Evolutionary conservation across 2,329 filamentous ascomycete genomes (phyloP), one percentile per base, ranked within the genome.

Genomic region (Botrytis aclada): DNA sequence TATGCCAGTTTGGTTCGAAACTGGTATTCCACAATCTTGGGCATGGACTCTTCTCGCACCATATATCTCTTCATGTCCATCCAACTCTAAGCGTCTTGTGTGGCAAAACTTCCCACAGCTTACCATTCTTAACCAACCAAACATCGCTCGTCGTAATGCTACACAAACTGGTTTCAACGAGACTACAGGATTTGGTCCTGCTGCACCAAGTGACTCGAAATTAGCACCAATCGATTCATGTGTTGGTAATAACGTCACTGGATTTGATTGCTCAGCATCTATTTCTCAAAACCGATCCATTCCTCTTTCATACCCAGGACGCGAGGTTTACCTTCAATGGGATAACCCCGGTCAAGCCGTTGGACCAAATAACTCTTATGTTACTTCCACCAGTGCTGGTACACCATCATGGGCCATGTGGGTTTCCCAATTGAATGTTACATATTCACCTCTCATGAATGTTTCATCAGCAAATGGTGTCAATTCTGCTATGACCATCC

Each of bases 81-180:
- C 83, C 61, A 89, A 91, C 80, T 89, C 91, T 77, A 95, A 92
- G 1, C 89, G 92, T 10, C 84, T 97, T 43, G 87, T 89, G 37
- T 97, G 93, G 93, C 92, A 95, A 81, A 97, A 97, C 84, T 95
- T 93, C 83, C 93, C 93, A 0, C 86, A 88, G 0, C 83, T 96
- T 25, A 85, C 87, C 77, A 85, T 96, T 67, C 84, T 92, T 43
- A 95, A 95, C 83, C 90, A 95, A 80, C 90, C 93, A 3, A 95
- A 95, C 82, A 87, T 90, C 34, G 89, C 89, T 74, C 88, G 91
- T 39, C 84, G 89, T 80, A 88, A 92, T 72, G 88, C 88, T 22
- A 88, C 90, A 6, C 82, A 88, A 75, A 87, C 86, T 10, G 87
- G 85, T 1, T 85, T 84, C 76, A 90, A 90, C 77, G 92, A 93